Base-by-base conservation (phyloP, 257 asterid species). In the Mentha longifolia region DNA sequence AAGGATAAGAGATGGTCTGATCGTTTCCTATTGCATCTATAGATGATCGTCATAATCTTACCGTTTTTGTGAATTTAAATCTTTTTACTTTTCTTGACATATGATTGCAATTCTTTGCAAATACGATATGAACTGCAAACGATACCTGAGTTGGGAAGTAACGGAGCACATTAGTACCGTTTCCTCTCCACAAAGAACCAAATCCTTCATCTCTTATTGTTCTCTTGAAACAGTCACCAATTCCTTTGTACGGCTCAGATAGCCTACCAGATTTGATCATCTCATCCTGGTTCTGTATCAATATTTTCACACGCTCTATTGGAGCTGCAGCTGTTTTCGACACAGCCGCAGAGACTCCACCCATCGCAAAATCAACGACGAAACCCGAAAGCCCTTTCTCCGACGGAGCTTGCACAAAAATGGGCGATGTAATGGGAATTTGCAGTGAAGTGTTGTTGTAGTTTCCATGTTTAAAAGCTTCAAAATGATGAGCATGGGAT, bases 301-400 rank as follows among this genome's bases (percentile, higher is more conserved):
- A 28, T 15, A 70, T 80, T 54, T 82, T 82, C 16, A 82, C 84
- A 3, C 84, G 83, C 76, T 82, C 84, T 19, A 82, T 79, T 12
- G 86, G 86, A 43, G 86, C 86, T 2, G 82, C 81, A 0, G 82
- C 86, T 8, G 87, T 74, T 65, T 80, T 83, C 0, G 83, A 83
- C 39, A 83, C 81, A 2, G 85, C 85, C 12, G 79, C 85, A 5
- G 87, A 79, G 11, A 79, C 85, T 39, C 87, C 87, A 54, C 85
- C 87, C 87, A 83, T 83, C 33, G 79, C 79, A 31, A 83, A 83
- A 75, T 83, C 87, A 46, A 78, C 74, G 55, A 78, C 78, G 65
- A 81, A 81, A 61, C 77, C 57, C 6, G 80, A 49, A 35, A 81
- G 39, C 45, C 82, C 78, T 54, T 77, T 73, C 69, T 73, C 78